Evolutionary conservation across 768 basidiomycete species (phyloP).

Genomic region (Trametes villosa): DNA sequence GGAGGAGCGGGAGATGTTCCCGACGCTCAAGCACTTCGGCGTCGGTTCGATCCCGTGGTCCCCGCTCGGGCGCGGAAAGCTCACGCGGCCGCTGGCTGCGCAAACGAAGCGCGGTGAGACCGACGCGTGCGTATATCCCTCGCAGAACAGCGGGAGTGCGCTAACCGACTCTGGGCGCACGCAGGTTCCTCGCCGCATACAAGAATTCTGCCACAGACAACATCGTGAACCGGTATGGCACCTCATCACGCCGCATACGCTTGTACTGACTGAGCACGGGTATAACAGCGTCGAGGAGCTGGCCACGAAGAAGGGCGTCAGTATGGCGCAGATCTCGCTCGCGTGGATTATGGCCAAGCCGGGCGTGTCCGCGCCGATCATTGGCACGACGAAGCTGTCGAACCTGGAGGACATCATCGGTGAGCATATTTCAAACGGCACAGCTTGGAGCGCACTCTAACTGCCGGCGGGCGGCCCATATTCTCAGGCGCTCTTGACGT

Average conservation of each 20-base stretch:
- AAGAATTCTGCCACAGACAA: not conserved
- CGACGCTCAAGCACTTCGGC: conserved; percentile 45
- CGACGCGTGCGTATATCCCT: conserved; percentile 26
- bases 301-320: conserved; percentile 43
- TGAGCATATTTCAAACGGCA: conserved; percentile 3
- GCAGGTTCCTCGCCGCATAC: conserved; percentile 16
- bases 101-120: conserved; percentile 30
- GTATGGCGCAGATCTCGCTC: conserved; percentile 47
- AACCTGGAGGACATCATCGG: conserved; percentile 44
- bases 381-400: conserved; percentile 42
- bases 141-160: not conserved
- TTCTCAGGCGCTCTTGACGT: conserved; percentile 47
- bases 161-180: not conserved
- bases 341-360: conserved; percentile 41
- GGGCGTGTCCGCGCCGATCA: conserved; percentile 44
- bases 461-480: too few species aligned
- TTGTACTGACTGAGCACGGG: not conserved
- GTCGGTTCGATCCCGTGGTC: conserved; percentile 47
- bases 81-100: conserved; percentile 34
- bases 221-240: conserved; percentile 21
- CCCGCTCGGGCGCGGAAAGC: conserved; percentile 41
- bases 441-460: too few species aligned
- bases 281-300: conserved; percentile 40
- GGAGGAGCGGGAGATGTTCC: conserved; percentile 64
- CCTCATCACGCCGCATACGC: not conserved